Percentiles rank a stretch among this genome's conserved stretches.
Evolutionary conservation across 169 alveolate genomes (phyloP).

Genomic region (Plasmodium coatneyi): DNA sequence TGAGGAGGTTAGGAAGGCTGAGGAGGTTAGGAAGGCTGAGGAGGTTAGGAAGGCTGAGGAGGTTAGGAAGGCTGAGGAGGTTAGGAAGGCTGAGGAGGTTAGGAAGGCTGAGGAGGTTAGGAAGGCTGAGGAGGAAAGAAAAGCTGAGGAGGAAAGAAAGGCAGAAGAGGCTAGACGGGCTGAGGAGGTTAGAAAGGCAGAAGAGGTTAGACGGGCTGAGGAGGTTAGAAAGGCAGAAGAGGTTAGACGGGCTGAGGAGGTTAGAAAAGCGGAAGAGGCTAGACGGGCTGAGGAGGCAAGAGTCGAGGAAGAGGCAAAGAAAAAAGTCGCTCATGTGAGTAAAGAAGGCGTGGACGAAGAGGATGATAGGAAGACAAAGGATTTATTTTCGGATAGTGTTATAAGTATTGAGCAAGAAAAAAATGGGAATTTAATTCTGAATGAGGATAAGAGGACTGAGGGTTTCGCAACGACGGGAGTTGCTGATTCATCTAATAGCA

Average conservation of each 20-base stretch:
- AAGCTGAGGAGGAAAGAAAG: neutral
- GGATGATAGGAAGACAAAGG: too few relatives aligned
- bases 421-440: neutral
- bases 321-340: neutral
- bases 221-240: neutral
- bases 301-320: neutral
- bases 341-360: too few relatives aligned
- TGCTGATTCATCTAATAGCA: neutral
- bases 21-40: neutral
- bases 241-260: neutral
- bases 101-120: neutral
- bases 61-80: neutral
- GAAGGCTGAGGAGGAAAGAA: neutral
- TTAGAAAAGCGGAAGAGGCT: neutral
- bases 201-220: neutral
- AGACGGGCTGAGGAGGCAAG: neutral
- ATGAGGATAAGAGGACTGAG: neutral
- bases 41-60: neutral
- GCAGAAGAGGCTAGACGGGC: neutral
- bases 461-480: neutral
- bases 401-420: neutral
- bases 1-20: neutral
- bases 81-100: neutral
- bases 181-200: neutral
- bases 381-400: neutral